Evolutionary conservation across 306 rosid species (phyloP).

Genomic region (Benincasa hispida): DNA sequence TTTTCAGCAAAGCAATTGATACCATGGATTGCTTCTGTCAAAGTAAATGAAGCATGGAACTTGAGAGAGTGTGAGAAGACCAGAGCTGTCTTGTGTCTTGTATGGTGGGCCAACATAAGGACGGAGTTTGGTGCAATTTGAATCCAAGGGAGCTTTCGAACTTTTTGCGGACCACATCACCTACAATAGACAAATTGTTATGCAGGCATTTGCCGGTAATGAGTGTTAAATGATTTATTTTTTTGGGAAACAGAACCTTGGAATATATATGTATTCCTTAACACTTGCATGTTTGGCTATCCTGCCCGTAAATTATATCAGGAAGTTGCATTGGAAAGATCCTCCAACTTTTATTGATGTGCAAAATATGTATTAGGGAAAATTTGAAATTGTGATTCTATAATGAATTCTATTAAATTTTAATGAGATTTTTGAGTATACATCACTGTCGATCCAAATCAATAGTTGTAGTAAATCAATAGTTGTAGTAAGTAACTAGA

Average conservation of each 20-base stretch:
- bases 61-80: background rate
- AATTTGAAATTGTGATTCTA: background rate
- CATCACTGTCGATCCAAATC: background rate
- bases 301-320: constrained; percentile 4
- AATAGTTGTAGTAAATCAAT: constrained; percentile 8
- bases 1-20: background rate
- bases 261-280: background rate
- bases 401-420: background rate
- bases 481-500: no score
- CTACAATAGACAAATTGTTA: constrained; percentile 16
- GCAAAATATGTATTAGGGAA: background rate
- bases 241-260: constrained; percentile 12
- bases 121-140: constrained; percentile 19
- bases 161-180: constrained; percentile 20
- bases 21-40: background rate
- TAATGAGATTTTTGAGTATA: background rate
- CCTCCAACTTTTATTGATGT: background rate
- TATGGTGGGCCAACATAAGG: constrained; percentile 11
- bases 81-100: constrained; percentile 3
- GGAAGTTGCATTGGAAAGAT: background rate
- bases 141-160: constrained; percentile 10
- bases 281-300: constrained; percentile 1
- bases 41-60: constrained; percentile 2
- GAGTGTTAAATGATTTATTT: constrained; percentile 7
- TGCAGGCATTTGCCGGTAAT: constrained; percentile 5